Conservation (phyloP, 768 basidiomycete genomes). For the Boletus reticulatus region DNA sequence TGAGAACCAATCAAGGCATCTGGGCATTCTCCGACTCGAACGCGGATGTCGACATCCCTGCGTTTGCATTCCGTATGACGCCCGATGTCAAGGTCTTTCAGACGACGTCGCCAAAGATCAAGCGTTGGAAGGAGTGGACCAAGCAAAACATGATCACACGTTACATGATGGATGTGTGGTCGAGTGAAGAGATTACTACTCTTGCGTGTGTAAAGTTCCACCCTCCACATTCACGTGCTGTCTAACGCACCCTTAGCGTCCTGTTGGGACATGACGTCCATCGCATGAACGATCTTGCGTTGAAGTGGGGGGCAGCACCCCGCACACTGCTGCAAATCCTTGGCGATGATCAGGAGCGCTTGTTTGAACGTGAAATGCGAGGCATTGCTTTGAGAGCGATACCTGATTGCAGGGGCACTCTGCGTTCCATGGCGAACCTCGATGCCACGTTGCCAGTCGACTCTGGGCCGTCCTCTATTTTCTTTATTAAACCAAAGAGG, state of each 20-base stretch:
- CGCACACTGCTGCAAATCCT: constrained; percentile 1
- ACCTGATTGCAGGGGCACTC: background rate
- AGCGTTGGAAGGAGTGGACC: constrained; percentile 5
- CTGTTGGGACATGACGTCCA: background rate
- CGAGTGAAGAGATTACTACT: background rate
- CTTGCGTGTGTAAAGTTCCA: background rate
- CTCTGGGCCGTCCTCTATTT: background rate
- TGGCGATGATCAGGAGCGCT: background rate
- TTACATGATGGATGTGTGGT: constrained; percentile 5
- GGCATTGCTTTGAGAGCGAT: background rate
- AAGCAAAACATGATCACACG: background rate
- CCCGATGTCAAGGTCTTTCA: constrained; percentile 1
- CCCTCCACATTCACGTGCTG: background rate
- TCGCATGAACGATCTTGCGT: background rate
- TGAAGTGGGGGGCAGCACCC: background rate
- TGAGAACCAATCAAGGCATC: background rate
- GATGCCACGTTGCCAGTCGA: background rate
- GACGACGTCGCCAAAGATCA: background rate
- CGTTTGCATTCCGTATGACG: background rate
- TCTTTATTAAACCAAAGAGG: background rate
- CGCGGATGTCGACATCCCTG: background rate
- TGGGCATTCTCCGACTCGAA: constrained; percentile 6
- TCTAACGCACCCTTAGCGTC: background rate
- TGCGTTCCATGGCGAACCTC: background rate
- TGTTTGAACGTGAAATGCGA: background rate